phyloP scores from a whole-genome alignment of 257 asterid genomes.

The Plantago elongata region DNA sequence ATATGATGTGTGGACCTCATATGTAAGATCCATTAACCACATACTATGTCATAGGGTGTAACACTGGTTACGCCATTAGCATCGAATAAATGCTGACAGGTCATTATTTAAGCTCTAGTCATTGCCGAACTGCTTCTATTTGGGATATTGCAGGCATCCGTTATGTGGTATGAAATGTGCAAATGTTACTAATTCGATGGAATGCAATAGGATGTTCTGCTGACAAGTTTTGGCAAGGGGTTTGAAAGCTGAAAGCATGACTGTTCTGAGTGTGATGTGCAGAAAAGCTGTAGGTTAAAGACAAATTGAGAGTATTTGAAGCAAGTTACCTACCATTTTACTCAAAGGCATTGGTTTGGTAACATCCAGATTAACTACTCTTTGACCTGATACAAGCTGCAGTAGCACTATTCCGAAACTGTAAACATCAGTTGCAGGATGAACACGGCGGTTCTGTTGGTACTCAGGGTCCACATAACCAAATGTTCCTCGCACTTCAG shows the following conservation, averaged over 20 bases:
- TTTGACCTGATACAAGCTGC: conserved; percentile 71
- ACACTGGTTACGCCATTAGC: too few relatives aligned
- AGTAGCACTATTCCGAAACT: conserved; percentile 74
- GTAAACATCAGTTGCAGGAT: conserved; percentile 71
- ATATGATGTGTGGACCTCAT: too few relatives aligned
- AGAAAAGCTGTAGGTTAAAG: neutral
- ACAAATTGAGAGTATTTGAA: neutral
- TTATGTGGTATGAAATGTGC: too few relatives aligned
- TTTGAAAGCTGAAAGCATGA: too few relatives aligned
- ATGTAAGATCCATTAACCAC: too few relatives aligned
- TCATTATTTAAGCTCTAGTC: too few relatives aligned
- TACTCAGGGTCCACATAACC: conserved; percentile 91
- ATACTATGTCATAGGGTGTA: too few relatives aligned
- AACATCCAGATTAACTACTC: conserved; percentile 57
- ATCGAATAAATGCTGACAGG: too few relatives aligned
- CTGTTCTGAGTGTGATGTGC: too few relatives aligned
- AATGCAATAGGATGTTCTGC: too few relatives aligned
- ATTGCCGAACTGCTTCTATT: too few relatives aligned
- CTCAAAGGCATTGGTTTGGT: conserved; percentile 55
- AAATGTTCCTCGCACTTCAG: conserved; percentile 82
- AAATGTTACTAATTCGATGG: too few relatives aligned
- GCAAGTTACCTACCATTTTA: conserved; percentile 44
- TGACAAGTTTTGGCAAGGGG: conserved; percentile 2
- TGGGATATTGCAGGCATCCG: neutral
- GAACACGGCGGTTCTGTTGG: conserved; percentile 61